A percentile compares a stretch with the other conserved stretches of the same genome.
Evolutionary conservation across 1,139 yeast genomes (phyloP).

Genomic region (Saccharomyces hybrid): DNA sequence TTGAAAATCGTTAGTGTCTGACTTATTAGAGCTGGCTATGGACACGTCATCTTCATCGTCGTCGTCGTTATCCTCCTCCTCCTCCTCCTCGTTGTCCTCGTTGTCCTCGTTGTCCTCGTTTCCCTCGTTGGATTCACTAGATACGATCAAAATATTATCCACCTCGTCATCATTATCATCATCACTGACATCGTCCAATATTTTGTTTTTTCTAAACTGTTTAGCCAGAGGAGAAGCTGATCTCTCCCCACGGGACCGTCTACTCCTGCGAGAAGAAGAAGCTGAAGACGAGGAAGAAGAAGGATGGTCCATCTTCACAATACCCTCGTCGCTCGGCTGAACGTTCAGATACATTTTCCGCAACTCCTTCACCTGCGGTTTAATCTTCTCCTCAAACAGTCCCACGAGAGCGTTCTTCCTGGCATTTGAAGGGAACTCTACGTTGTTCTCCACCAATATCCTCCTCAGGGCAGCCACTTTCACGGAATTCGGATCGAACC

Average conservation of each 20-base stretch:
- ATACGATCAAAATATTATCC: not conserved
- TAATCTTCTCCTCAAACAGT: conserved; percentile 44
- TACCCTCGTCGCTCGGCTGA: conserved; percentile 3
- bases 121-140: conserved; percentile 4
- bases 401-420: conserved; percentile 55
- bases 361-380: conserved; percentile 17
- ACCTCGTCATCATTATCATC: conserved; percentile 3
- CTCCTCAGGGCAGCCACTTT: conserved; percentile 60
- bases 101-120: conserved; percentile 3
- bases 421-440: conserved; percentile 50
- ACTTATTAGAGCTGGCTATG: not conserved
- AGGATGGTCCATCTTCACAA: not conserved
- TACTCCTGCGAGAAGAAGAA: conserved; percentile 4
- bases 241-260: not conserved
- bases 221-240: not conserved
- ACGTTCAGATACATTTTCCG: conserved; percentile 11
- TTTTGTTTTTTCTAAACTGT: not conserved
- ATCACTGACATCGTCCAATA: conserved; percentile 1
- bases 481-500: conserved; percentile 53
- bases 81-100: conserved; percentile 3
- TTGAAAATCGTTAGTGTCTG: not conserved
- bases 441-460: conserved; percentile 49
- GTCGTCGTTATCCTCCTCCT: not conserved
- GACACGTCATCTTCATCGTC: not conserved
- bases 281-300: conserved; percentile 3